These are phyloP conservation scores for Penicillium desertorum DNA, from an alignment of 495 filamentous ascomycete genomes.

Conservation along the genomic window DNA sequence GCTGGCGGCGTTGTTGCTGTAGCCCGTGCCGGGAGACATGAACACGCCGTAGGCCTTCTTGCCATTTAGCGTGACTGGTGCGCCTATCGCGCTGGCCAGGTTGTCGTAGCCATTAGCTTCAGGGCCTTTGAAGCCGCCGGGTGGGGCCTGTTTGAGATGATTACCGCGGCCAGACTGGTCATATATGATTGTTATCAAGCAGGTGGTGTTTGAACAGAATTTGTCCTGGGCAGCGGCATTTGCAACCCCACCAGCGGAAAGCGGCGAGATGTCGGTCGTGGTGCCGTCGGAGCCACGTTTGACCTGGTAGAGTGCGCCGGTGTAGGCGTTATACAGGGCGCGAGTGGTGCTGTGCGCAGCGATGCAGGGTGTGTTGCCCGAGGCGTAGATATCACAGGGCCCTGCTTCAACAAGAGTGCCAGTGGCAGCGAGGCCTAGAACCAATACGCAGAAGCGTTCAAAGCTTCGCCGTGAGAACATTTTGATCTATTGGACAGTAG, in stretches of 20 bases:
- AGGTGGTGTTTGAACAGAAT: slow-evolving; percentile 58
- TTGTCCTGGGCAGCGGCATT: slow-evolving; percentile 56
- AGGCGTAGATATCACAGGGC: slow-evolving; percentile 57
- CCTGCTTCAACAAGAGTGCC: slow-evolving; percentile 47
- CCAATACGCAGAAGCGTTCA: slow-evolving; percentile 31
- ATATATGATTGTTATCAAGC: slow-evolving; percentile 59
- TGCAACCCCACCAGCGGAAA: slow-evolving; percentile 55
- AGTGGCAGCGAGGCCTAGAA: slow-evolving; percentile 41
- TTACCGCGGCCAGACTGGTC: slow-evolving; percentile 60
- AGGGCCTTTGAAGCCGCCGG: slow-evolving; percentile 53
- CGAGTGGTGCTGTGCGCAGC: slow-evolving; percentile 61
- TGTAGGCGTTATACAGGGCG: slow-evolving; percentile 53
- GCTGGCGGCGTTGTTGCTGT: slow-evolving; percentile 50
- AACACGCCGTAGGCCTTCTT: slow-evolving; percentile 61
- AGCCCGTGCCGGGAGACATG: slow-evolving; percentile 54
- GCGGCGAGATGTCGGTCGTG: slow-evolving; percentile 47
- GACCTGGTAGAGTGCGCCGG: slow-evolving; percentile 56
- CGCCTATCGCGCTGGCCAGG: slow-evolving; percentile 54
- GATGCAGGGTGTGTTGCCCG: slow-evolving; percentile 54
- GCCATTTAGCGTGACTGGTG: slow-evolving; percentile 57
- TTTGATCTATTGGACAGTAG: slow-evolving; percentile 13
- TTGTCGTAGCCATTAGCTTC: slow-evolving; percentile 56
- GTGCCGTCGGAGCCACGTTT: slow-evolving; percentile 50
- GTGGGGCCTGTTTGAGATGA: slow-evolving; percentile 57
- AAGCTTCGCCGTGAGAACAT: slow-evolving; percentile 42